Evolutionary conservation across 176 grass and related monocot species (phyloP), one percentile per base, ranked within the genome.

Genomic region (Saccharum spontaneum): DNA sequence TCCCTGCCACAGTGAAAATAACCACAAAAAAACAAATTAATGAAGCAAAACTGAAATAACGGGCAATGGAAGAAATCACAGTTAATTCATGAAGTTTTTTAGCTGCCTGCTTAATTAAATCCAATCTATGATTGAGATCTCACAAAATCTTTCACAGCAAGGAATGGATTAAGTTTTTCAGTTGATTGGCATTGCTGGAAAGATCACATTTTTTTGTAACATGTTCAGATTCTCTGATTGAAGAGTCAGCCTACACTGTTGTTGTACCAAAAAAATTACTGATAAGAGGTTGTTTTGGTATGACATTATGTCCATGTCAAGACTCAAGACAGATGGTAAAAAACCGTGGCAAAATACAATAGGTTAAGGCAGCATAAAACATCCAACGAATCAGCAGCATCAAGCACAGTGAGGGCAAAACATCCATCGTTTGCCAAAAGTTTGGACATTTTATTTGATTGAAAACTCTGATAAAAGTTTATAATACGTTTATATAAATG

Each of bases 1-100:
- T 69, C 93, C 97, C 97, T 99, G 84, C 13, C 46, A 81, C 38
- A 83, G 67, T 9, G 4, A 88, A 69, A 34, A 72, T 73, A 59
- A 76, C 10, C 33, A 75, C 60, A 0, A 81, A 24, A 48, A 41
- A 38, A 70, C 2, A 49, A 48, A 31, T 77, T 70, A 84, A 60
- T 41, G 22, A 73, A 67, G 6, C 2, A 69, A 76, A 33, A 49
- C 52, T 45, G 24, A 16, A 12, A 46, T 8, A 7, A 59, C 57
- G 15, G 18, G 22, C 1, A 38, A 17, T n/a, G 10, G 62, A 87
- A 84, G n/a, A 81, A 9, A 28, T 14, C 10, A 1, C 23, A 63
- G 10, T 14, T 5, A n/a, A 28, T 26, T 26, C 60, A 62, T 62
- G 10, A 62, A 26, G 4, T 62, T 62, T 5, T 62, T 26, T 12